Evolutionary conservation across 1,284 basidiomycete genomes (phyloP), one percentile per base, ranked within the genome.

Genomic region (Sanguinoderma infundibulare): DNA sequence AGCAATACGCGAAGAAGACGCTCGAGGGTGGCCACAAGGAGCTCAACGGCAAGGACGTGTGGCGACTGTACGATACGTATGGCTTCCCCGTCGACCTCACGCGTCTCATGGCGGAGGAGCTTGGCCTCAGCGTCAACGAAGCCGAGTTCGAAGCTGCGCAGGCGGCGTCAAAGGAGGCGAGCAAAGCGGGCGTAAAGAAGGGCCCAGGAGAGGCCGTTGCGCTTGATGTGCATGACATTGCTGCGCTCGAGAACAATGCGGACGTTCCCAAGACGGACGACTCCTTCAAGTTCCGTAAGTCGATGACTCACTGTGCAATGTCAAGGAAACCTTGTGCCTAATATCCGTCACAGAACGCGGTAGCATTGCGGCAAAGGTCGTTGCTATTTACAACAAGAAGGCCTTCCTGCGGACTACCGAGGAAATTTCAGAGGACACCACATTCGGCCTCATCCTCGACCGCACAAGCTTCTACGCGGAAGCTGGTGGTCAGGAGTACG

Each of bases 31-130:
- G 88, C 14, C 71, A 79, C 9, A 91, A 83, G 57, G 84, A 88
- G 66, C 86, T 99, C 47, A 89, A 83, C 66, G 97, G 97, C 17
- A 90, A 90, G 70, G 97, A 99, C 72, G 94, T 98, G 30, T 99
- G 97, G 97, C 86, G 94, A 34, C 79, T 99, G 56, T 99, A 99
- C 76, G 98, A 99, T 76, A 99, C 98, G 0, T 99, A 94, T 74
- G 97, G 97, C 44, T 99, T 99, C 82, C 98, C 97, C 0, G 95
- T 96, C 55, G 97, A 99, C 74, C 81, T 99, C 39, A 99, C 98
- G 1, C 89, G 93, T 57, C 83, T 99, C 66, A 99, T 99, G 97
- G 97, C 98, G 26, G 94, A 98, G 75, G 97, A 99, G 75, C 82
- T 95, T 35, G 91, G 90, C 1, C 79, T 99, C 47, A 83, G 82